Percentiles rank a stretch among this genome's conserved stretches.
phyloP scores from a whole-genome alignment of 225 moss, liverwort and hornwort genomes.

The Polytrichum formosum region DNA sequence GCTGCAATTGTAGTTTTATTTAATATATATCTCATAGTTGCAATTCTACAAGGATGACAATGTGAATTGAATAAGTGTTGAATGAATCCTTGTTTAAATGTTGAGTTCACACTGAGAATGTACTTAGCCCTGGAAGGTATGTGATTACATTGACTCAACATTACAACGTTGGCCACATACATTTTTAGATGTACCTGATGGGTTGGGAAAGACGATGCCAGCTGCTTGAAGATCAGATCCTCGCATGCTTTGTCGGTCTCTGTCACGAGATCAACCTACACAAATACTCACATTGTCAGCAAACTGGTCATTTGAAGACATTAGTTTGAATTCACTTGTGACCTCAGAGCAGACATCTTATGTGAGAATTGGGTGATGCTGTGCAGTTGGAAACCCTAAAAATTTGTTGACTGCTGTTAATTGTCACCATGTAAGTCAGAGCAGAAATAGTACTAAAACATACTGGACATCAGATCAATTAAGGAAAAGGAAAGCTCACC shows the following conservation, averaged over 20 bases:
- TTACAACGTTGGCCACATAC: not conserved
- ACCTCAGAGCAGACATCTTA: too few species aligned
- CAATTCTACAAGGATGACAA: not conserved
- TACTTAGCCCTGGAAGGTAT: not conserved
- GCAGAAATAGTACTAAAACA: too few species aligned
- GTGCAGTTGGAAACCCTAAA: too few species aligned
- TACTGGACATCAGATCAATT: not conserved
- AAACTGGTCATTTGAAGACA: too few species aligned
- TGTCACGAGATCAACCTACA: constrained; percentile 86
- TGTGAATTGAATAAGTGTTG: not conserved
- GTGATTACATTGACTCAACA: too few species aligned
- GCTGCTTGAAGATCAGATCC: constrained; percentile 65
- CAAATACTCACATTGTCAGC: not conserved
- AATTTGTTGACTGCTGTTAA: too few species aligned
- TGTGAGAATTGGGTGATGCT: too few species aligned
- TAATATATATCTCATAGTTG: too few species aligned
- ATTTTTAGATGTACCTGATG: constrained; percentile 55
- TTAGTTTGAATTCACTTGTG: too few species aligned
- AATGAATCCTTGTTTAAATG: not conserved
- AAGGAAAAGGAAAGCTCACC: constrained; percentile 29
- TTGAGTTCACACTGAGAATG: too few species aligned
- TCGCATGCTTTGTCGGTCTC: constrained; percentile 93
- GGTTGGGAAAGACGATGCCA: constrained; percentile 60
- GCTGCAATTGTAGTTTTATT: too few species aligned
- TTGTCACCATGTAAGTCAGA: too few species aligned